Evolutionary conservation across 1,139 yeast species (phyloP).

Genomic region (Magnusiomyces fungicola): DNA sequence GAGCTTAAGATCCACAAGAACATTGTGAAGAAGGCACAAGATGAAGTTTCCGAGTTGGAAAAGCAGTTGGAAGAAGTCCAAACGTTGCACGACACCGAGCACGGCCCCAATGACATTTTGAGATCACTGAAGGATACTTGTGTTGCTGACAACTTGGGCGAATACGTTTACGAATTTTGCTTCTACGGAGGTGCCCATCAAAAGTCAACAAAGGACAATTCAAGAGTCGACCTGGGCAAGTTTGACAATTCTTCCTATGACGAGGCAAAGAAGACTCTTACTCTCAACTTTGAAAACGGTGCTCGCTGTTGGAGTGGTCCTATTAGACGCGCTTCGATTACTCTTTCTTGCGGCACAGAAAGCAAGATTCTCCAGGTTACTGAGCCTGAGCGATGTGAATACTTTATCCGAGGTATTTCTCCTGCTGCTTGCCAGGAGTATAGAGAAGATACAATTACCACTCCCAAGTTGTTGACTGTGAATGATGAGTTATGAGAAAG

Average conservation of each 20-base stretch:
- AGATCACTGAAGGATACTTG: slow-evolving; percentile 50
- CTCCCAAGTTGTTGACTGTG: not conserved
- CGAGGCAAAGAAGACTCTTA: slow-evolving; percentile 22
- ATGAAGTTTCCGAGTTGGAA: slow-evolving; percentile 22
- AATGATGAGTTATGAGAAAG: slow-evolving; percentile 6
- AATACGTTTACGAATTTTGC: slow-evolving; percentile 61
- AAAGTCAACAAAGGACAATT: slow-evolving; percentile 39
- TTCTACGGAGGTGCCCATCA: slow-evolving; percentile 54
- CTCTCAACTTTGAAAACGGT: slow-evolving; percentile 53
- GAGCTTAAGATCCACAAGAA: slow-evolving; percentile 20
- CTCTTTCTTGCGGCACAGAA: slow-evolving; percentile 58
- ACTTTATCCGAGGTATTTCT: slow-evolving; percentile 51
- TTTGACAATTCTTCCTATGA: slow-evolving; percentile 30
- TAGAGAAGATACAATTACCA: not conserved
- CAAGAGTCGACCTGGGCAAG: slow-evolving; percentile 44
- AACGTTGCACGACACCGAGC: slow-evolving; percentile 24
- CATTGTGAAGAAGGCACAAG: slow-evolving; percentile 25
- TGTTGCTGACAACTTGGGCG: slow-evolving; percentile 49
- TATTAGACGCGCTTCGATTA: slow-evolving; percentile 57
- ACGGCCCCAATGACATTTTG: slow-evolving; percentile 60
- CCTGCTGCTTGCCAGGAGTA: slow-evolving; percentile 58
- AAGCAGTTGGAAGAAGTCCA: slow-evolving; percentile 20
- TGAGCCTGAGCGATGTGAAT: slow-evolving; percentile 88
- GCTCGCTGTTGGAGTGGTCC: slow-evolving; percentile 96
- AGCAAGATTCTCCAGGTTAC: slow-evolving; percentile 54